Base-by-base conservation (phyloP, 768 basidiomycete species). In the Boletus sensibilis region DNA sequence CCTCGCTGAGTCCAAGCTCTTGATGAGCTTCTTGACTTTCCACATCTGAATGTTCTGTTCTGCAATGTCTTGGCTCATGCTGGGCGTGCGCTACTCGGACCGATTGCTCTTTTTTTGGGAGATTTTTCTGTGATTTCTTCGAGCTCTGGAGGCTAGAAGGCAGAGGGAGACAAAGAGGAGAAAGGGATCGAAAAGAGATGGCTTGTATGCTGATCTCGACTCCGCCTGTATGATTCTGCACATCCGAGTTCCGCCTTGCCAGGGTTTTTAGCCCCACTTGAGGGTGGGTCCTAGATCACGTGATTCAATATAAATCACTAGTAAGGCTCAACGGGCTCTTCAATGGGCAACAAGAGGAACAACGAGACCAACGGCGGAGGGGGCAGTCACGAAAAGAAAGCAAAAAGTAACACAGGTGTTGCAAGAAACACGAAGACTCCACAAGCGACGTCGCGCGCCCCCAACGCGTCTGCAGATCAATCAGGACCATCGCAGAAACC, bases 1-100 rank as follows among this genome's bases (percentile, higher is more conserved):
- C 52, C 64, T 85, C 56, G 97, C 94, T 48, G 87, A 79, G 72
- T 98, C 92, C 76, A 98, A 86, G 76, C 92, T 94, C 83, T 94
- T 94, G 79, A 99, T 94, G 77, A 98, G 91, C 79, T 97, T 98
- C 80, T 95, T 94, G 76, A 96, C 88, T 78, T 97, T 94, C 95
- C 92, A 90, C 86, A 94, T 91, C 82, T 93, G 91, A 70, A 94
- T 95, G 72, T 94, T 95, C 78, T 94, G 91, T 78, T 95, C 93
- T 72, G 92, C 92, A 61, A 75, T 75, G 72, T 91, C 90, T 77
- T 87, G 87, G 80, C 83, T 88, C 88, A 90, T 90, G 65, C 70
- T 86, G 80, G 74, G 72, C 71, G 52, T 45, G 50, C 14, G n/a
- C 56, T 66, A 56, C 51, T 55, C 41, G 44, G 43, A 53, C 48